These are phyloP conservation scores for Cryptococcus hybrid DNA, from an alignment of 1,284 basidiomycete genomes.

Conservation along the genomic window DNA sequence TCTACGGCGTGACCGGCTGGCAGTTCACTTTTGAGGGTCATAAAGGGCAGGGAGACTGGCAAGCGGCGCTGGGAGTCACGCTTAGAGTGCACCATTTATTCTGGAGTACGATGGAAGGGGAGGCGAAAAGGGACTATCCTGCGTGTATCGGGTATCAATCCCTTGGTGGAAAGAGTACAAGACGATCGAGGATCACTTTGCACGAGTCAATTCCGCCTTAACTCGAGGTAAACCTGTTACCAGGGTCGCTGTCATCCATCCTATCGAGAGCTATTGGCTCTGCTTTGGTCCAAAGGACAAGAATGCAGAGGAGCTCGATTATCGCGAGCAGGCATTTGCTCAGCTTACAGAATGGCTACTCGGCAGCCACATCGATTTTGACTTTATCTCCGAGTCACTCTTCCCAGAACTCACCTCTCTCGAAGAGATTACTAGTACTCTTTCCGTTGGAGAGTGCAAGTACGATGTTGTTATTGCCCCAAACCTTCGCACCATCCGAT, in stretches of 20 bases:
- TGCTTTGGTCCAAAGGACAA: constrained; percentile 24
- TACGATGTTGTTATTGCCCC: constrained; percentile 31
- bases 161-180: constrained; percentile 33
- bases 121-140: constrained; percentile 14
- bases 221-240: constrained; percentile 27
- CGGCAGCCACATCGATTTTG: constrained; percentile 27
- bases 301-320: constrained; percentile 20
- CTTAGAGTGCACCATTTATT: too few relatives aligned
- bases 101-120: too few relatives aligned
- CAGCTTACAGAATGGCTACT: constrained; percentile 32
- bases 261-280: constrained; percentile 33
- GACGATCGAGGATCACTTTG: constrained; percentile 31
- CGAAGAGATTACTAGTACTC: constrained; percentile 10
- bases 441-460: constrained; percentile 24
- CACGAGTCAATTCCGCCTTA: constrained; percentile 23
- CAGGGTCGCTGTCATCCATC: constrained; percentile 32
- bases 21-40: too few relatives aligned
- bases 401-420: constrained; percentile 20
- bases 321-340: constrained; percentile 21
- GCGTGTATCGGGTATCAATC: constrained; percentile 32
- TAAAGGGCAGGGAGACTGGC: too few relatives aligned
- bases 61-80: too few relatives aligned
- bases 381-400: constrained; percentile 36
- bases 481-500: constrained; percentile 27
- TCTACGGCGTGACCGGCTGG: constrained; percentile 20